phyloP scores from a whole-genome alignment of 352 stramenopile species.

The Globisporangium echinulatum region DNA sequence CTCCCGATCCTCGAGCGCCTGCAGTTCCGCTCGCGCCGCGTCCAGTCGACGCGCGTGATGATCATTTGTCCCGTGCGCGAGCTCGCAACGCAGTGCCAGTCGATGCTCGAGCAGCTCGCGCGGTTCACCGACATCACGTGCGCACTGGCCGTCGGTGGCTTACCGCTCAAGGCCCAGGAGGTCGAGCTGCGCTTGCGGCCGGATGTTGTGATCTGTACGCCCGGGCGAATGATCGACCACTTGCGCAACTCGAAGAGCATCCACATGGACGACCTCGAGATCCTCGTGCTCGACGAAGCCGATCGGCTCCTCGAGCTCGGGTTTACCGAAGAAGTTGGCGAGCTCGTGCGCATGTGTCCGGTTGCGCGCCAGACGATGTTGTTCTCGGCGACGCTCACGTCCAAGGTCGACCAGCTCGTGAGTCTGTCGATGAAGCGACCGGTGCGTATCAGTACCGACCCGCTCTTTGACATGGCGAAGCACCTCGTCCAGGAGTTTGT shows the following conservation, averaged over 20 bases:
- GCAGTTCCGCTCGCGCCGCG: constrained; percentile 86
- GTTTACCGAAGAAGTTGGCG: constrained; percentile 96
- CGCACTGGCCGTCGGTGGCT: constrained; percentile 91
- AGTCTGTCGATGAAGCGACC: constrained; percentile 95
- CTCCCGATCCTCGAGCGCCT: constrained; percentile 96
- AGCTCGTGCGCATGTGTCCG: constrained; percentile 96
- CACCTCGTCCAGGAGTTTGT: constrained; percentile 99
- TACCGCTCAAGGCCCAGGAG: constrained; percentile 89
- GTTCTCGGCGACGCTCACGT: constrained; percentile 98
- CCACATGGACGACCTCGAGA: constrained; percentile 97
- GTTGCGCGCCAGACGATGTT: constrained; percentile 96
- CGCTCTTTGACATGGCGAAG: constrained; percentile 93
- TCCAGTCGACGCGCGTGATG: constrained; percentile 91
- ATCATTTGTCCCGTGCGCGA: constrained; percentile 97
- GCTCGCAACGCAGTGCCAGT: constrained; percentile 93
- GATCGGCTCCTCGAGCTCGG: constrained; percentile 97
- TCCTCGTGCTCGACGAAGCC: constrained; percentile 92
- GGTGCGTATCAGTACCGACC: constrained; percentile 92
- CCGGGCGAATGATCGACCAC: constrained; percentile 97
- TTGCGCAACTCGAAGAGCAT: constrained; percentile 96
- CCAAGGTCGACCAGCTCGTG: constrained; percentile 96
- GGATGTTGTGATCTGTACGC: constrained; percentile 98
- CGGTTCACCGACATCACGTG: constrained; percentile 95
- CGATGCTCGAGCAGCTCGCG: constrained; percentile 93
- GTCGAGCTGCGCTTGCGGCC: constrained; percentile 93